phyloP scores from a whole-genome alignment of 176 grass and related monocot genomes.

The Pharus latifolius region DNA sequence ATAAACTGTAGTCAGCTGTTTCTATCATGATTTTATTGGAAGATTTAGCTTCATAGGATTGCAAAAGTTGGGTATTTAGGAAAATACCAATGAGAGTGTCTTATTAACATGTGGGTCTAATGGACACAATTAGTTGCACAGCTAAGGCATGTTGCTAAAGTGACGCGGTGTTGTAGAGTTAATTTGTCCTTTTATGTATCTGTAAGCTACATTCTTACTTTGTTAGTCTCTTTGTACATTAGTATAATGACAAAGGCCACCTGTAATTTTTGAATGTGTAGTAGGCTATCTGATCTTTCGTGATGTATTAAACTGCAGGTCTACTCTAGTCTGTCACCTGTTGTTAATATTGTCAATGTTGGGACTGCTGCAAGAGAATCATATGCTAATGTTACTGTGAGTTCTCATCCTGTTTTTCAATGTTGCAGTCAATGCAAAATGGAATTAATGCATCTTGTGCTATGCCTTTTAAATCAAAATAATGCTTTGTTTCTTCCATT shows the following conservation, averaged over 20 bases:
- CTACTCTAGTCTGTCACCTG: constrained; percentile 65
- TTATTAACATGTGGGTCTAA: too few relatives aligned
- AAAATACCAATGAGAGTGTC: too few relatives aligned
- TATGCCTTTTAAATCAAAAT: neutral
- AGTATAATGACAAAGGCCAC: too few relatives aligned
- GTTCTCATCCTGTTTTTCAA: constrained; percentile 19
- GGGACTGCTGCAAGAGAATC: constrained; percentile 55
- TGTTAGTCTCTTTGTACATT: neutral
- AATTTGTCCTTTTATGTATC: too few relatives aligned
- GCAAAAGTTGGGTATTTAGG: too few relatives aligned
- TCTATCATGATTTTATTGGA: constrained; percentile 7
- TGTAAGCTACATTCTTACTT: neutral
- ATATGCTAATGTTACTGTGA: constrained; percentile 74
- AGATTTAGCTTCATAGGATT: too few relatives aligned
- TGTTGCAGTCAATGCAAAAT: neutral
- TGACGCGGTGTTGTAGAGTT: too few relatives aligned
- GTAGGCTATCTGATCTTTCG: neutral
- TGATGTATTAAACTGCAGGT: constrained; percentile 40
- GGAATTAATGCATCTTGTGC: neutral
- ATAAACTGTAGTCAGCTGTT: neutral
- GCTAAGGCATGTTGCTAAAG: too few relatives aligned
- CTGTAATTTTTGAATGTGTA: neutral
- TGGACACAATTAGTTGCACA: too few relatives aligned
- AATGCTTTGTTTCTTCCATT: too few relatives aligned
- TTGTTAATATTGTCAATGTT: constrained; percentile 72